These are phyloP conservation scores for Cyclocybe aegerita DNA, from an alignment of 768 basidiomycete species.

Conservation along the genomic window DNA sequence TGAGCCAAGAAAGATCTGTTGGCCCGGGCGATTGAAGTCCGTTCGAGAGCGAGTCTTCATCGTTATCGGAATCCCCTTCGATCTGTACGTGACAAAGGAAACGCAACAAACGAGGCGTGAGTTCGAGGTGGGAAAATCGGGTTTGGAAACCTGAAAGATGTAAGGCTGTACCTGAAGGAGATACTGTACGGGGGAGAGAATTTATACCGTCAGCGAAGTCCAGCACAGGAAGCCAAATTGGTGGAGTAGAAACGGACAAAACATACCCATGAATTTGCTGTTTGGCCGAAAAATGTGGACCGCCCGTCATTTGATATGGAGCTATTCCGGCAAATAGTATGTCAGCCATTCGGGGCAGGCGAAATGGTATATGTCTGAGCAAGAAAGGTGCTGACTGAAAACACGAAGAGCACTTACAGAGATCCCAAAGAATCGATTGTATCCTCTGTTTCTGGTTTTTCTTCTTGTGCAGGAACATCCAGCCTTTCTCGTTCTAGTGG, in stretches of 20 bases:
- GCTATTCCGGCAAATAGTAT: conserved; percentile 28
- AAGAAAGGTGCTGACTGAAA: conserved; percentile 1
- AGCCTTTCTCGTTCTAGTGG: conserved; percentile 64
- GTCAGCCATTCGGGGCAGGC: conserved; percentile 9
- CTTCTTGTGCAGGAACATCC: conserved; percentile 31
- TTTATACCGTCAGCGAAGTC: not conserved
- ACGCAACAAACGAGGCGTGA: conserved; percentile 2
- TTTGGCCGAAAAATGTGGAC: conserved; percentile 63
- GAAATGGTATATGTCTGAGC: conserved; percentile 3
- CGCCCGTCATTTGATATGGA: conserved; percentile 63
- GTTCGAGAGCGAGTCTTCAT: conserved; percentile 35
- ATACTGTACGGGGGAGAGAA: conserved; percentile 40
- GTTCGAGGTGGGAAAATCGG: not conserved
- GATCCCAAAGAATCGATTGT: conserved; percentile 65
- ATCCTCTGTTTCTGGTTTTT: conserved; percentile 50
- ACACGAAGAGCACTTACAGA: conserved; percentile 38
- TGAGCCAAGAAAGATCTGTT: conserved; percentile 57
- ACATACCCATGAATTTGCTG: conserved; percentile 70
- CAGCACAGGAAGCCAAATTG: not conserved
- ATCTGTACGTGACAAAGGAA: conserved; percentile 41
- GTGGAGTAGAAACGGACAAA: conserved; percentile 1
- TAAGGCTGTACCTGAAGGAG: conserved; percentile 52
- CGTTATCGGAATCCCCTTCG: conserved; percentile 57
- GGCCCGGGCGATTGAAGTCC: conserved; percentile 37
- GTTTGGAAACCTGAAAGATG: conserved; percentile 1